Evolutionary conservation across 495 filamentous ascomycete species (phyloP), one percentile per base, ranked within the genome.

Genomic region (Trichoderma asperelloides): DNA sequence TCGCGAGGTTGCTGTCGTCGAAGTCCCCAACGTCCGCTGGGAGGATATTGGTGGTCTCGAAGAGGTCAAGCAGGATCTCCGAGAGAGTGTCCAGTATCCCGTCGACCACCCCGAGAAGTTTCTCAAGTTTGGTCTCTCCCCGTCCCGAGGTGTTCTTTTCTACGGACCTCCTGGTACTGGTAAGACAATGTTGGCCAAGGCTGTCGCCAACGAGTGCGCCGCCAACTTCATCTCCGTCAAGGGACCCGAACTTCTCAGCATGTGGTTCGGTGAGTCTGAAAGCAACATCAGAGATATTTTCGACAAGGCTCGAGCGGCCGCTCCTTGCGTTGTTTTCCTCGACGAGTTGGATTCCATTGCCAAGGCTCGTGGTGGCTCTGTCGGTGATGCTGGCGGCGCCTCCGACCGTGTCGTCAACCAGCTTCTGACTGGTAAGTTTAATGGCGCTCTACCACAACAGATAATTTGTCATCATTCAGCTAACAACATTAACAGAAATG

Each of bases 241-340:
- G 86, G 95, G 95, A 67, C 95, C 95, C 69, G 95, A 98, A 81
- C 81, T 98, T 72, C 86, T 98, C 68, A 96, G 92, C 74, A 98
- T 98, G 95, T 98, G 95, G 95, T 98, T 98, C 78, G 95, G 95
- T 89, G 95, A 98, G 81, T 98, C 96, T 21, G 95, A 98, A 79
- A 96, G 92, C 88, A 98, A 98, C 82, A 98, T 98, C 69, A 91
- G 95, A 75, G 95, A 98, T 72, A 98, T 98, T 73, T 98, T 98
- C 82, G 95, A 98, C 87, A 98, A 98, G 86, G 95, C 95, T 71
- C 91, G 95, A 72, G 96, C 96, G 69, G 96, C 95, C 69, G 95
- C 95, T 74, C 95, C 95, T 82, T 98, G 95, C 74, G 92, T 98
- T 69, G 96, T 98, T 70, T 98, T 98, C 90, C 85, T 98, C 69